Evolutionary conservation across 2,329 filamentous ascomycete species (phyloP), one percentile per base, ranked within the genome.

Genomic region (Cryphonectria japonica): DNA sequence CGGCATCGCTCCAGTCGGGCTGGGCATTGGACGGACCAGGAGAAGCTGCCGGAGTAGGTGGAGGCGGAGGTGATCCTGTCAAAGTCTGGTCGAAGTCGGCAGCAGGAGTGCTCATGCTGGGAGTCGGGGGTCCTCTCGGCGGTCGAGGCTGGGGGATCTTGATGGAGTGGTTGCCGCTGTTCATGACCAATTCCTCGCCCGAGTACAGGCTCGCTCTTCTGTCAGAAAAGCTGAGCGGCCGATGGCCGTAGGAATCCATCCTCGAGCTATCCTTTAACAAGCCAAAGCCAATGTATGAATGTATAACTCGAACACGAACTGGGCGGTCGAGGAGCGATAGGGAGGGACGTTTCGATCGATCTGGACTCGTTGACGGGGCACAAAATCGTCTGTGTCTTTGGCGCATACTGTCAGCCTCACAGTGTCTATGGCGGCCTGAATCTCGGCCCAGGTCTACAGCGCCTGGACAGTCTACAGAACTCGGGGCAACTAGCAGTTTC

Each of bases 1-100:
- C 91, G 29, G 91, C 91, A 73, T 90, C 89, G 78, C 90, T 93
- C 92, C 93, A 95, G 81, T 93, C 91, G 16, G 87, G 86, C 74
- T 88, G 87, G 72, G 83, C 84, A 75, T 89, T 85, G 7, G 87
- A 86, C 8, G 89, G 89, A 1, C 89, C 89, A 4, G 89, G 89
- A 57, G 88, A 91, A 14, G 89, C 89, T 29, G 89, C 89, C 0
- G 89, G 89, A 2, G 89, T 91, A 1, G 89, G 89, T 59, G 89
- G 89, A 39, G 88, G 89, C 16, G 89, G 89, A 50, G 89, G 89
- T 46, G 88, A 89, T 62, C 86, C 86, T 11, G 87, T 88, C 73
- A 89, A 80, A 73, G 87, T 85, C 78, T 89, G 87, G 68, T 91
- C 88, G 74, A 88, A 90, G 74, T 91, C 88, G 73, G 86, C 85